These are phyloP conservation scores for Annona cherimola DNA, from an alignment of 164 flowering plant genomes.

Conservation along the genomic window DNA sequence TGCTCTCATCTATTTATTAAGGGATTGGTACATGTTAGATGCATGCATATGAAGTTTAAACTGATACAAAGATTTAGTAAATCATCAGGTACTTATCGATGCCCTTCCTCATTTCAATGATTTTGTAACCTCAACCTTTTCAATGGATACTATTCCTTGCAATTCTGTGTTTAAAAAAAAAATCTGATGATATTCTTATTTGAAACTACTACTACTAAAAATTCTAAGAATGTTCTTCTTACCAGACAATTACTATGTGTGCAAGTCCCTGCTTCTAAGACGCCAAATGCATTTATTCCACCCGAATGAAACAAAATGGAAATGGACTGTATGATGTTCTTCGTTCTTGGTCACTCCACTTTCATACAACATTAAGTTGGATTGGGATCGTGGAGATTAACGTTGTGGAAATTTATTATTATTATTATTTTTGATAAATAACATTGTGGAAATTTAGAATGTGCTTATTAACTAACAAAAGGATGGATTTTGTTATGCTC, in stretches of 20 bases:
- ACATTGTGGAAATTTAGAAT: not conserved
- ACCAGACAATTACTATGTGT: not conserved
- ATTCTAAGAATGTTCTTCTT: too few relatives aligned
- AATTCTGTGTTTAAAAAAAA: not conserved
- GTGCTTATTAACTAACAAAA: not conserved
- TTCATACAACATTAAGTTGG: not conserved
- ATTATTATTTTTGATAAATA: constrained; percentile 8
- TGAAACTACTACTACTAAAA: not conserved
- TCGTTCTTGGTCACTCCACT: not conserved
- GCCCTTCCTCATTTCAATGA: not conserved
- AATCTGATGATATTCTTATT: not conserved
- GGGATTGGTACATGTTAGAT: not conserved
- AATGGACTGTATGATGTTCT: not conserved
- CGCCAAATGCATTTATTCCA: not conserved
- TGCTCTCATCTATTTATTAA: too few relatives aligned
- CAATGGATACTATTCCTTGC: not conserved
- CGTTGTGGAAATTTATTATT: too few relatives aligned
- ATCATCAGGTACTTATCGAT: not conserved
- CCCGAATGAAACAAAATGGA: too few relatives aligned
- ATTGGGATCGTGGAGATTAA: not conserved
- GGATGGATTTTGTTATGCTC: not conserved
- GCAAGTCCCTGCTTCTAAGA: not conserved
- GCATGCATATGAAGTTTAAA: too few relatives aligned
- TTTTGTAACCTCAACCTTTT: not conserved
- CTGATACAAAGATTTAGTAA: not conserved